Conservation (phyloP, 768 basidiomycete species). For the Kwoniella bestiolae region DNA sequence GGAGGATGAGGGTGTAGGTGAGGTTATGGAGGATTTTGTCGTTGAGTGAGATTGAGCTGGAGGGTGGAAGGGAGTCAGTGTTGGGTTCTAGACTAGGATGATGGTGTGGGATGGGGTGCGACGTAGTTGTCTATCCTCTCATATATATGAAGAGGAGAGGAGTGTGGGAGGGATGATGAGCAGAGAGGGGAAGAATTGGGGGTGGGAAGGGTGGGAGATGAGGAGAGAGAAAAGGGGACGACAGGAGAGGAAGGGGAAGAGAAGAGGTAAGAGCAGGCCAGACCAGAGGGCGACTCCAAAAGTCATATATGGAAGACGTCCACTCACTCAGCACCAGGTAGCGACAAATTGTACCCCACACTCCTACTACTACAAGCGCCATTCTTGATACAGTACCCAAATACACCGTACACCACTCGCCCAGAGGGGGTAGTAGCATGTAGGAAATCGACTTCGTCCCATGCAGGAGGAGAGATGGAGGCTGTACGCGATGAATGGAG, state of each 20-base stretch:
- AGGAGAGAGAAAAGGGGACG: too few relatives aligned
- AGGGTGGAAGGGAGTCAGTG: conserved; percentile 2
- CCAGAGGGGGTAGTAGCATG: conserved; percentile 60
- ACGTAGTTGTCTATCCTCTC: too few relatives aligned
- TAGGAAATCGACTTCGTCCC: conserved; percentile 73
- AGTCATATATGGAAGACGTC: not conserved
- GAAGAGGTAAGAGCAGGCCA: conserved; percentile 51
- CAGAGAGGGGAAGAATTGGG: too few relatives aligned
- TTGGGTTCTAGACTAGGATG: too few relatives aligned
- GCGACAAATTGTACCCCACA: conserved; percentile 67
- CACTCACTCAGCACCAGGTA: conserved; percentile 37
- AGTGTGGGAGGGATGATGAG: too few relatives aligned
- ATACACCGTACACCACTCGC: conserved; percentile 70
- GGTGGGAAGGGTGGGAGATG: too few relatives aligned
- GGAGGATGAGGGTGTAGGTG: conserved; percentile 73
- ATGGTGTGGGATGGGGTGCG: too few relatives aligned
- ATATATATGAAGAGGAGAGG: too few relatives aligned
- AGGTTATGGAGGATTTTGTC: conserved; percentile 68
- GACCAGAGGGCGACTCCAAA: not conserved
- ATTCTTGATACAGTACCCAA: conserved; percentile 63
- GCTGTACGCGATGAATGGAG: conserved; percentile 49
- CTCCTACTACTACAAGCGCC: conserved; percentile 48
- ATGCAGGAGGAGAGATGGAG: conserved; percentile 74
- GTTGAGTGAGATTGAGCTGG: conserved; percentile 60
- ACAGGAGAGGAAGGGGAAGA: not conserved